Evolutionary conservation across 2,329 filamentous ascomycete species (phyloP).

Genomic region (Aspergillus versicolor): DNA sequence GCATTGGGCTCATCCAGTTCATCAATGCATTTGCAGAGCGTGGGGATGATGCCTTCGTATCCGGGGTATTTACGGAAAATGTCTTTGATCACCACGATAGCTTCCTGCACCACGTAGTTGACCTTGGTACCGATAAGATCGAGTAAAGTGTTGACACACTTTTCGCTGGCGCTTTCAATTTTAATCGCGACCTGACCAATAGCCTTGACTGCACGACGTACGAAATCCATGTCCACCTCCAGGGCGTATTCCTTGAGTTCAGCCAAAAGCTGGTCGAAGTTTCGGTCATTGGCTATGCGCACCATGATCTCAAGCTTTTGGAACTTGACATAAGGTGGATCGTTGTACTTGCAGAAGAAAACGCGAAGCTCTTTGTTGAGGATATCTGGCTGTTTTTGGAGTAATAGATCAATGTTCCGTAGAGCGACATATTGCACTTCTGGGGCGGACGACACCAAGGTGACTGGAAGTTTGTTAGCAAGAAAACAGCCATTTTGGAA

Average conservation of each 20-base stretch:
- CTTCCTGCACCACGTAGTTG: conserved; percentile 98
- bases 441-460: conserved; percentile 88
- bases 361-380: conserved; percentile 95
- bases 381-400: conserved; percentile 95
- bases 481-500: neutral
- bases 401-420: conserved; percentile 89
- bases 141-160: conserved; percentile 88
- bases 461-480: conserved; percentile 60
- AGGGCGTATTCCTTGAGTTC: conserved; percentile 97
- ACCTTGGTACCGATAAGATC: conserved; percentile 97
- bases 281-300: conserved; percentile 94
- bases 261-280: conserved; percentile 89
- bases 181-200: conserved; percentile 99
- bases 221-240: conserved; percentile 99
- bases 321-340: conserved; percentile 94
- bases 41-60: conserved; percentile 96
- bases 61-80: conserved; percentile 97
- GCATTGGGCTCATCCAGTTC: conserved; percentile 94
- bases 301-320: conserved; percentile 99
- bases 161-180: conserved; percentile 91
- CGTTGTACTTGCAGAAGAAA: conserved; percentile 99
- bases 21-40: conserved; percentile 93
- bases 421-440: conserved; percentile 98
- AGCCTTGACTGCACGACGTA: conserved; percentile 87
- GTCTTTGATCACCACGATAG: conserved; percentile 98